Evolutionary conservation across 1,284 basidiomycete species (phyloP).

Genomic region (Tilletia indica): DNA sequence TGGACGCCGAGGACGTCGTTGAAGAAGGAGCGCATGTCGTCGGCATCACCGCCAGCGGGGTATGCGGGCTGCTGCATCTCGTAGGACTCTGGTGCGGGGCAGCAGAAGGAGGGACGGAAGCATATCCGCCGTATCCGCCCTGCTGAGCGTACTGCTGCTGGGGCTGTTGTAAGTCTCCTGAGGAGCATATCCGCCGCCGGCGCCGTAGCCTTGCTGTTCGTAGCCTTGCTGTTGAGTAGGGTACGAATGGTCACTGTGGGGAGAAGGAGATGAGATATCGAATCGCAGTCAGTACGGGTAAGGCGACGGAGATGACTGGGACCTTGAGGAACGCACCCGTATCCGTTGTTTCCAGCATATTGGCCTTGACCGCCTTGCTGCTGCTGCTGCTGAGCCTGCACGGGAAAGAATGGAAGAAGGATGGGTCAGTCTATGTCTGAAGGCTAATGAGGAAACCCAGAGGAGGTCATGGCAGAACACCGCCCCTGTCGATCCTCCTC

Average conservation of each 20-base stretch:
- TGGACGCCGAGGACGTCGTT: slow-evolving; percentile 49
- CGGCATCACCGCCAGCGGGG: slow-evolving; percentile 16
- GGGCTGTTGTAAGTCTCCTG: slow-evolving; percentile 17
- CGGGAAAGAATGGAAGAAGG: background rate
- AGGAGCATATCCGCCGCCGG: background rate
- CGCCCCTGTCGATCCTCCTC: background rate
- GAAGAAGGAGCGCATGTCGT: slow-evolving; percentile 45
- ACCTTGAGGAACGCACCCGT: slow-evolving; percentile 29
- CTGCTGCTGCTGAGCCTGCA: slow-evolving; percentile 19
- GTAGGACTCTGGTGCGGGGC: slow-evolving; percentile 21
- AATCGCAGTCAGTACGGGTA: background rate
- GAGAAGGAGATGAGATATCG: background rate
- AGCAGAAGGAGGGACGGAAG: slow-evolving; percentile 11
- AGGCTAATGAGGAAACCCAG: background rate
- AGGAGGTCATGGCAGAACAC: background rate
- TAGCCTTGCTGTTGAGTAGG: slow-evolving; percentile 43
- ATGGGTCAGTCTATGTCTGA: background rate
- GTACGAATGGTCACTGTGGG: slow-evolving; percentile 48
- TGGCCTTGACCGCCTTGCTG: slow-evolving; percentile 27
- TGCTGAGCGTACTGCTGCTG: slow-evolving; percentile 31
- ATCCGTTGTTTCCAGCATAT: slow-evolving; percentile 51
- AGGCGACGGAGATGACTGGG: background rate
- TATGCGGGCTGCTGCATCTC: slow-evolving; percentile 25
- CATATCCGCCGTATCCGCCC: slow-evolving; percentile 24
- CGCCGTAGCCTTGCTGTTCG: slow-evolving; percentile 22